Percentiles rank a stretch among this genome's conserved stretches.
These are phyloP conservation scores for Ceratobasidium sp. DNA, from an alignment of 1,284 basidiomycete genomes.

Conservation along the genomic window DNA sequence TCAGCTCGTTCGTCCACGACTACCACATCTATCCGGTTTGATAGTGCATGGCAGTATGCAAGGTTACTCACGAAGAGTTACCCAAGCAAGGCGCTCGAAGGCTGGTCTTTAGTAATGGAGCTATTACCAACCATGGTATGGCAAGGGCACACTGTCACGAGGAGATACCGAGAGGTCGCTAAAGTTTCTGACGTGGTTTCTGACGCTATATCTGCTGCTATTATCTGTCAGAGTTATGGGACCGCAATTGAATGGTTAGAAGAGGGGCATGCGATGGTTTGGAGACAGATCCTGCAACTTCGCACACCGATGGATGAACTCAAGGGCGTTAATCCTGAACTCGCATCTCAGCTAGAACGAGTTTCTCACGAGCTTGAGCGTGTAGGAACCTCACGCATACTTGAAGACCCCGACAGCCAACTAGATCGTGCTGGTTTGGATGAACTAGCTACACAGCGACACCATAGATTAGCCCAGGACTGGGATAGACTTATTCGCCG, in stretches of 20 bases:
- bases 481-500: conserved; percentile 2
- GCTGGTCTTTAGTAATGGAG: conserved; percentile 6
- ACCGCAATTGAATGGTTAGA: conserved; percentile 33
- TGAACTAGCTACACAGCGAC: neutral
- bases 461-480: conserved; percentile 1
- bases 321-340: neutral
- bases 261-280: neutral
- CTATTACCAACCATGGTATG: conserved; percentile 9
- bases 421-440: neutral
- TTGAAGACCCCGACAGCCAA: neutral
- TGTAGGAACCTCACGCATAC: neutral
- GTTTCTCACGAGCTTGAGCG: conserved; percentile 13
- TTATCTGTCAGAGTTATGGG: neutral
- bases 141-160: neutral
- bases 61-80: no score
- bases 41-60: neutral
- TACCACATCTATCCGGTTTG: neutral
- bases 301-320: conserved; percentile 10
- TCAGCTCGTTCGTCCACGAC: neutral
- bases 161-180: neutral
- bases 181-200: neutral
- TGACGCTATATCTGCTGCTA: conserved; percentile 4
- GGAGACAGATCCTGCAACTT: conserved; percentile 28
- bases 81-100: neutral
- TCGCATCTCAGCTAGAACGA: neutral